Percentiles rank a stretch among this genome's conserved stretches.
Evolutionary conservation across 805 yeast species (phyloP).

Genomic region (Cyberlindnera amylophila): DNA sequence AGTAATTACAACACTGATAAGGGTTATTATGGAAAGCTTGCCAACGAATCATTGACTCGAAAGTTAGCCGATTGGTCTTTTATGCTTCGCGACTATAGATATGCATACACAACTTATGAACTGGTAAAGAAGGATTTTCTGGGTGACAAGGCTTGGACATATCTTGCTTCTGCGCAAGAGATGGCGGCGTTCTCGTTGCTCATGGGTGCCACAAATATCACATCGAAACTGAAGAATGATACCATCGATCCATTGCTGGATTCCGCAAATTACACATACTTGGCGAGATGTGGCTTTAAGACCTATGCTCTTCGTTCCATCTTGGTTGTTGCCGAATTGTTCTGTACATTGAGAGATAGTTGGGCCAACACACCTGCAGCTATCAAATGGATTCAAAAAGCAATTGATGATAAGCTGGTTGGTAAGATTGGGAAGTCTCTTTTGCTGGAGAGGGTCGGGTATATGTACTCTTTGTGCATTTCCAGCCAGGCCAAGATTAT

Average conservation of each 20-base stretch:
- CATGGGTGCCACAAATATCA: constrained; percentile 47
- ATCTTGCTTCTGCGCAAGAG: constrained; percentile 83
- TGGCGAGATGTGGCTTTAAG: constrained; percentile 65
- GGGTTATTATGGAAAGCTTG: constrained; percentile 56
- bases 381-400: constrained; percentile 41
- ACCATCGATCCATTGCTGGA: constrained; percentile 50
- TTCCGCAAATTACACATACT: constrained; percentile 67
- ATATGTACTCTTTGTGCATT: constrained; percentile 45
- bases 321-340: constrained; percentile 66
- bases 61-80: constrained; percentile 90
- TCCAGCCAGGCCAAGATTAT: constrained; percentile 34
- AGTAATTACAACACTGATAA: constrained; percentile 45
- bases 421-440: constrained; percentile 46
- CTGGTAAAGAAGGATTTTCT: constrained; percentile 71
- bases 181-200: constrained; percentile 75
- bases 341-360: constrained; percentile 40
- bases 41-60: constrained; percentile 71
- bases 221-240: constrained; percentile 39
- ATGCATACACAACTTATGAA: constrained; percentile 82
- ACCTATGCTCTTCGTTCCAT: constrained; percentile 69
- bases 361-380: constrained; percentile 42
- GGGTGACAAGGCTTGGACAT: constrained; percentile 74
- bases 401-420: constrained; percentile 41
- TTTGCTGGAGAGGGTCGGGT: constrained; percentile 50
- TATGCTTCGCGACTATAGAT: constrained; percentile 84